Base-by-base conservation (phyloP, 805 yeast genomes). In the Starmerella vitae region DNA sequence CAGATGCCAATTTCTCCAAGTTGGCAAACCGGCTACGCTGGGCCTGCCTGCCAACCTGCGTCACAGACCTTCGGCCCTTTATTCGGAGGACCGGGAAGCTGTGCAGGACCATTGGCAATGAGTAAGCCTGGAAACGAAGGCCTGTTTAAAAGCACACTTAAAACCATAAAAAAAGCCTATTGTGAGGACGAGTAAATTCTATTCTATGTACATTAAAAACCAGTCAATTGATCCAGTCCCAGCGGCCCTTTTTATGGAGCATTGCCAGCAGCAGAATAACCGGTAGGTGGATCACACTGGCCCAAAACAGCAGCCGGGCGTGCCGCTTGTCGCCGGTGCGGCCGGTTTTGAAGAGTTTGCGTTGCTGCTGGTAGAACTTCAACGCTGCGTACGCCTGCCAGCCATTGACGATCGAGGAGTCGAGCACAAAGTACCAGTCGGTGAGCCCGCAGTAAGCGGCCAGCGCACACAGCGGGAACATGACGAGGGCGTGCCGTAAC, bases 401-500 rank as follows among this genome's bases (percentile, higher is more conserved):
- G 2, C 77, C 79, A 55, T 91, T 91, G 24, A 84, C 68, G 4
- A 82, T 49, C 1, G 83, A 74, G 2, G 94, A 80, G 57, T 88
- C 98, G n/a, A 78, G 35, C 10, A 74, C 73, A 57, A 82, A 91
- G 24, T 68, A 72, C 67, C 77, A 67, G 56, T 91, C 98, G 3
- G 94, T 83, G 34, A 86, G 75, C 12, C 76, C 79, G 54, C 60
- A 84, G 56, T 80, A 82, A 33, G 78, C 65, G 43, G 91, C 60
- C 1, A 93, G 94, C 54, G 75, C 70, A 59, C 97, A 91, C 29
- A 91, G 63, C 3, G 97, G 97, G 60, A 91, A 81, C 95, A 91
- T 85, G 43, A 81, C 64, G n/a, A 88, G 46, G 0, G 97, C 79
- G 55, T 91, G 88, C 33, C 98, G 65, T 36, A 91, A 66, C 1